Evolutionary conservation across 2,329 filamentous ascomycete species (phyloP).

Genomic region (Acarospora socialis): DNA sequence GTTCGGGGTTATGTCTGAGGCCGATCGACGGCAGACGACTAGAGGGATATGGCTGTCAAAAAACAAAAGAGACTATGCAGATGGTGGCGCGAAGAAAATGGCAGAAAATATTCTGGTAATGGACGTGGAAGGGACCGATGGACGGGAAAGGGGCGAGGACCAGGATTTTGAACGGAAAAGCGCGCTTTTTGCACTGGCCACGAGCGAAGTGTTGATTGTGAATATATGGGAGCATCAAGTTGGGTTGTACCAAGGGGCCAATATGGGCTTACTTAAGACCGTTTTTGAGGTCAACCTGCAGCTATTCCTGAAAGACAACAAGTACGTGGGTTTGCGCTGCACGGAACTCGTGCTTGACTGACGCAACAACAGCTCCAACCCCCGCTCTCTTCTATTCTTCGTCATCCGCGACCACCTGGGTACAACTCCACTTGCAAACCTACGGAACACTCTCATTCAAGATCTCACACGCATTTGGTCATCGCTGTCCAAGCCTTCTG

Average conservation of each 20-base stretch:
- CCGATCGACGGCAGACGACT: slow-evolving; percentile 85
- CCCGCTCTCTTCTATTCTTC: slow-evolving; percentile 89
- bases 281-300: slow-evolving; percentile 98
- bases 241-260: slow-evolving; percentile 91
- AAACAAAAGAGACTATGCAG: slow-evolving; percentile 53
- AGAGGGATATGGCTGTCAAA: slow-evolving; percentile 99
- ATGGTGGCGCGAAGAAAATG: slow-evolving; percentile 49
- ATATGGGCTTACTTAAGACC: slow-evolving; percentile 97
- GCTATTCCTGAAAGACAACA: slow-evolving; percentile 88
- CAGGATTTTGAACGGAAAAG: slow-evolving; percentile 99
- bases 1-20: slow-evolving; percentile 96
- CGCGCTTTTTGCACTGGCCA: slow-evolving; percentile 89
- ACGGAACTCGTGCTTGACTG: slow-evolving; percentile 8
- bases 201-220: slow-evolving; percentile 93
- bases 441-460: slow-evolving; percentile 78
- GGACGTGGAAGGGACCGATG: slow-evolving; percentile 97
- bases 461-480: slow-evolving; percentile 88
- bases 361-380: slow-evolving; percentile 50
- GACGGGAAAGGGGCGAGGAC: slow-evolving; percentile 88
- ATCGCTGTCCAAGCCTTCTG: slow-evolving; percentile 77
- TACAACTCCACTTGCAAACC: slow-evolving; percentile 75
- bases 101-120: slow-evolving; percentile 97
- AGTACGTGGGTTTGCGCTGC: slow-evolving; percentile 40
- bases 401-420: slow-evolving; percentile 96
- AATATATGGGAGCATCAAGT: slow-evolving; percentile 99